phyloP scores from a whole-genome alignment of 2,329 filamentous ascomycete genomes.

The Claviceps pazoutovae region DNA sequence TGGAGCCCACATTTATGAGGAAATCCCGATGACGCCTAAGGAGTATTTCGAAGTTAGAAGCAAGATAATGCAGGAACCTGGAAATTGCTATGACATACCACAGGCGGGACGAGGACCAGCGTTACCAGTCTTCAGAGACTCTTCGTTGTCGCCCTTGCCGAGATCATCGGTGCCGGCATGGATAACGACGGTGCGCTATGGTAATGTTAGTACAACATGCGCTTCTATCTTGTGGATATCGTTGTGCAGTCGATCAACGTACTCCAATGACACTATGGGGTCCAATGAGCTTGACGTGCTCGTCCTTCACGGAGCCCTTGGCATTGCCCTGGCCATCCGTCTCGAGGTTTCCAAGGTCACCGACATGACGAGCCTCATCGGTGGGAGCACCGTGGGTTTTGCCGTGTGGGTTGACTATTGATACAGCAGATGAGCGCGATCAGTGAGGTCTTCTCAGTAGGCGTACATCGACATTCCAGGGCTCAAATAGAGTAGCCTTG shows the following conservation, averaged over 20 bases:
- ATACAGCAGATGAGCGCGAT: not conserved
- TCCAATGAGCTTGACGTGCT: constrained; percentile 87
- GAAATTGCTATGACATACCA: constrained; percentile 42
- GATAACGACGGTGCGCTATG: constrained; percentile 80
- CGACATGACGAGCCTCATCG: constrained; percentile 81
- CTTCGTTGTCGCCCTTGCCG: constrained; percentile 78
- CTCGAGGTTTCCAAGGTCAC: constrained; percentile 94
- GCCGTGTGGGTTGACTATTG: constrained; percentile 78
- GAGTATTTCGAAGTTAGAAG: constrained; percentile 6
- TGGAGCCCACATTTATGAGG: constrained; percentile 38
- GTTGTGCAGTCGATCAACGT: constrained; percentile 22
- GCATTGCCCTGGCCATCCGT: constrained; percentile 87
- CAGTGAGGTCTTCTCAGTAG: not conserved
- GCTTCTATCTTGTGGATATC: too few relatives aligned
- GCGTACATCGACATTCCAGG: not conserved
- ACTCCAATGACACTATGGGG: constrained; percentile 89
- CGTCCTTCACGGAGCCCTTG: constrained; percentile 67
- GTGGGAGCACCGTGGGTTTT: constrained; percentile 83
- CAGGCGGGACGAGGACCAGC: constrained; percentile 87
- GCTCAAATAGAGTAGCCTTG: constrained; percentile 7
- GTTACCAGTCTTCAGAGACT: constrained; percentile 98
- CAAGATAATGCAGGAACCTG: not conserved
- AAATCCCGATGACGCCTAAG: constrained; percentile 76
- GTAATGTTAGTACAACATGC: constrained; percentile 1
- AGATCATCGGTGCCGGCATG: constrained; percentile 95